phyloP scores from a whole-genome alignment of 768 basidiomycete species.

The Boletus bicolor region DNA sequence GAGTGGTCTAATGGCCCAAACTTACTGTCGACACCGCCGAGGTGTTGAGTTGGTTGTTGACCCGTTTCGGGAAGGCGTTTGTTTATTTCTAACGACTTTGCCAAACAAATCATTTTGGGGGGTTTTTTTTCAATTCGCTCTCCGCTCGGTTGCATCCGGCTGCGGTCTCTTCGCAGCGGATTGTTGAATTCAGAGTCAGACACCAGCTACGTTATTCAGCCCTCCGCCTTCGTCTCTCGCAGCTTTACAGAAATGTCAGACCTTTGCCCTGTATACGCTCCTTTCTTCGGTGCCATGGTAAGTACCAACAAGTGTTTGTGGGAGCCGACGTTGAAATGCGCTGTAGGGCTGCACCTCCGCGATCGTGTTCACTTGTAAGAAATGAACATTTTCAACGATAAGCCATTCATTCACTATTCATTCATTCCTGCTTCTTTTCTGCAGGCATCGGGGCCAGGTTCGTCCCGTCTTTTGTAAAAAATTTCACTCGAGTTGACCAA shows the following conservation, averaged over 20 bases:
- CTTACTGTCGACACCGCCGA: background rate
- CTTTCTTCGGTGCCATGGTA: slow-evolving; percentile 97
- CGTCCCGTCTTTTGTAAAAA: slow-evolving; percentile 18
- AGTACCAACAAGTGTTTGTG: slow-evolving; percentile 25
- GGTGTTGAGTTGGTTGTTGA: background rate
- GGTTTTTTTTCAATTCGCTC: slow-evolving; percentile 9
- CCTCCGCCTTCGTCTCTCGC: slow-evolving; percentile 1
- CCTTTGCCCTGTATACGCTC: slow-evolving; percentile 91
- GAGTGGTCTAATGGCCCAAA: background rate
- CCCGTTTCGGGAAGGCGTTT: slow-evolving; percentile 18
- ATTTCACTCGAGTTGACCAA: background rate
- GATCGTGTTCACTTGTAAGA: slow-evolving; percentile 96
- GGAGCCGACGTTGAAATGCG: slow-evolving; percentile 8
- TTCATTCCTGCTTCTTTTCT: background rate
- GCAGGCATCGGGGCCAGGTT: slow-evolving; percentile 88
- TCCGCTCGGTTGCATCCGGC: slow-evolving; percentile 26
- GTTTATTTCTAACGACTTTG: slow-evolving; percentile 31
- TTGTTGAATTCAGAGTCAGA: slow-evolving; percentile 6
- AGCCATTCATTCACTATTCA: background rate
- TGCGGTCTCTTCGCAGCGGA: background rate
- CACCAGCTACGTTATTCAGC: background rate
- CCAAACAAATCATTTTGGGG: slow-evolving; percentile 21
- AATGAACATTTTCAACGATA: background rate
- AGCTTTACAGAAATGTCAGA: slow-evolving; percentile 54
- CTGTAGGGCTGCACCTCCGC: slow-evolving; percentile 90